Percentiles rank a stretch among this genome's conserved stretches.
Evolutionary conservation across 2,329 filamentous ascomycete genomes (phyloP).

Genomic region (Periglandula ipomoeae): DNA sequence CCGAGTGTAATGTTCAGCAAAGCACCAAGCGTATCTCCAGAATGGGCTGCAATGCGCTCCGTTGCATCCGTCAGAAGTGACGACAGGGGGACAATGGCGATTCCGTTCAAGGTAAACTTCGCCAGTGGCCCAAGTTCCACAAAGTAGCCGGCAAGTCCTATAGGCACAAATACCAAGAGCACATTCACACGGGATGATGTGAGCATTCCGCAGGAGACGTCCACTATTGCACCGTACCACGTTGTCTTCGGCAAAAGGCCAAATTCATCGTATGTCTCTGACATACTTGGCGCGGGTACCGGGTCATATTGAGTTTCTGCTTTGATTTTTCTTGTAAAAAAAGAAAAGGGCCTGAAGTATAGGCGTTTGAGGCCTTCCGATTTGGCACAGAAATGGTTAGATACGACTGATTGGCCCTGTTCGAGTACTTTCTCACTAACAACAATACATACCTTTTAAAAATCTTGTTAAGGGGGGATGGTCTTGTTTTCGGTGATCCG

Average conservation of each 20-base stretch:
- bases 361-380: not conserved
- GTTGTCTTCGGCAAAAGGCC: not conserved
- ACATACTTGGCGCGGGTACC: not conserved
- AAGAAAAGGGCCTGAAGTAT: not conserved
- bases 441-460: not conserved
- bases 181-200: slow-evolving; percentile 48
- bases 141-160: slow-evolving; percentile 50
- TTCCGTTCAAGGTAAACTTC: slow-evolving; percentile 50
- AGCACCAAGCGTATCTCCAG: slow-evolving; percentile 50
- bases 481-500: not conserved
- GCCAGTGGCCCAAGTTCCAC: slow-evolving; percentile 25
- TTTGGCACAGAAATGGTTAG: too few species aligned
- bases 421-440: not conserved
- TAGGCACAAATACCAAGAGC: slow-evolving; percentile 60
- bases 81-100: slow-evolving; percentile 51
- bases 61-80: slow-evolving; percentile 50
- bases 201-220: slow-evolving; percentile 13
- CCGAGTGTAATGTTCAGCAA: slow-evolving; percentile 54
- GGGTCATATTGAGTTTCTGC: not conserved
- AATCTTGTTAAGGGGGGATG: not conserved
- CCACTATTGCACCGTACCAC: not conserved
- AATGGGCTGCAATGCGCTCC: slow-evolving; percentile 45
- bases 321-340: not conserved
- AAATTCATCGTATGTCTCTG: not conserved
- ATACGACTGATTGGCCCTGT: too few species aligned